These are phyloP conservation scores for Psidium guajava DNA, from an alignment of 345 rosid species.

Conservation along the genomic window DNA sequence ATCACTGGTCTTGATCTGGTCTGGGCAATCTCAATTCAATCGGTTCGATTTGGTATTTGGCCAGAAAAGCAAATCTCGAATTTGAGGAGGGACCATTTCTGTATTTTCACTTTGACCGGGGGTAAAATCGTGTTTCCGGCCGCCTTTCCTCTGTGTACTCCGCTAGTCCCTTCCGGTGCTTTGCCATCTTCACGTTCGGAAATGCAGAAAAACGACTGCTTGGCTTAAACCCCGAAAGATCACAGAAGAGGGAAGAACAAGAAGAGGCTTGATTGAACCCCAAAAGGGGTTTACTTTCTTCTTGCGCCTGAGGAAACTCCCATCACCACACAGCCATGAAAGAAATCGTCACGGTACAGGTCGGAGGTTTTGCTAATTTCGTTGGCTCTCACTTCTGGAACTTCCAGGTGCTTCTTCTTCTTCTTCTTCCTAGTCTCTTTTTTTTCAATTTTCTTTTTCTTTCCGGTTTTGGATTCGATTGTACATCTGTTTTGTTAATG, in stretches of 20 bases:
- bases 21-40: too few species aligned
- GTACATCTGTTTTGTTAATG: not conserved
- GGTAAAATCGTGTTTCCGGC: not conserved
- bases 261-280: not conserved
- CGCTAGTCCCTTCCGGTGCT: too few species aligned
- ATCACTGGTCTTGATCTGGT: too few species aligned
- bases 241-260: not conserved
- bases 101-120: not conserved
- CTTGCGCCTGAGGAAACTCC: not conserved
- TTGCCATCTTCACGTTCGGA: too few species aligned
- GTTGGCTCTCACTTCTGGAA: slow-evolving; percentile 99
- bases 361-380: slow-evolving; percentile 79
- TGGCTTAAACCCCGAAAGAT: too few species aligned
- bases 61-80: too few species aligned
- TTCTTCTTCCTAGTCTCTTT: not conserved
- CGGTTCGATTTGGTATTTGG: too few species aligned
- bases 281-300: not conserved
- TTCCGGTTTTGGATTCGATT: not conserved
- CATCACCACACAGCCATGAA: slow-evolving; percentile 25
- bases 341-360: slow-evolving; percentile 78
- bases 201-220: too few species aligned
- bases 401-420: slow-evolving; percentile 49
- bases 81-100: too few species aligned
- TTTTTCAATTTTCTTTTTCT: not conserved
- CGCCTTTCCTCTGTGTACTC: not conserved